These are phyloP conservation scores for Ogataea paraovalis DNA, from an alignment of 805 yeast species.

Conservation along the genomic window DNA sequence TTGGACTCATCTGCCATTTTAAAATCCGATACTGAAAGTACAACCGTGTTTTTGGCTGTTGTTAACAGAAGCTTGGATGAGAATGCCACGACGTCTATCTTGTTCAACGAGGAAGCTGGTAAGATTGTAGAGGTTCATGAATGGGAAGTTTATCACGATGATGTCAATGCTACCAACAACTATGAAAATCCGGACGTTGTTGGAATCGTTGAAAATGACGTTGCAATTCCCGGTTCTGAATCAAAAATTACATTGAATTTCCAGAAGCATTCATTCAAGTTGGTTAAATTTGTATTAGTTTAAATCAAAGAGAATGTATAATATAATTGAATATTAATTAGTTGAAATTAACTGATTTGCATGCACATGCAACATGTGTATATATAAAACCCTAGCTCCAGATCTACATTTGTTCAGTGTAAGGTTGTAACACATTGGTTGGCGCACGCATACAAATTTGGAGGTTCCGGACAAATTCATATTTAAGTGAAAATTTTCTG, in stretches of 20 bases:
- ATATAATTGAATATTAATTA: no score
- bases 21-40: constrained; percentile 15
- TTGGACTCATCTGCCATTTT: constrained; percentile 27
- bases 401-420: no score
- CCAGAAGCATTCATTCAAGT: constrained; percentile 23
- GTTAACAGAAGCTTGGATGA: constrained; percentile 27
- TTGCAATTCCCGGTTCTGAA: constrained; percentile 32
- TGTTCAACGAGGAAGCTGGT: constrained; percentile 14
- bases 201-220: constrained; percentile 13
- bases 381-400: no score
- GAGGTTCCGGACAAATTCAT: no score
- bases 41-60: constrained; percentile 24
- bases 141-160: constrained; percentile 29
- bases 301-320: not conserved
- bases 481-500: no score
- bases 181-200: constrained; percentile 26
- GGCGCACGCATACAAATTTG: no score
- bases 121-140: constrained; percentile 10
- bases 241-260: constrained; percentile 9
- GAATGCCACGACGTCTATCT: constrained; percentile 21
- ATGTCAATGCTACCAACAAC: constrained; percentile 28
- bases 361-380: no score
- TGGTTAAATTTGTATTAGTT: constrained; percentile 9
- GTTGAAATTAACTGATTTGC: no score
- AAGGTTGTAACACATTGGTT: no score